Evolutionary conservation across 345 rosid genomes (phyloP), one percentile per base, ranked within the genome.

Genomic region (Cardamine occulta): DNA sequence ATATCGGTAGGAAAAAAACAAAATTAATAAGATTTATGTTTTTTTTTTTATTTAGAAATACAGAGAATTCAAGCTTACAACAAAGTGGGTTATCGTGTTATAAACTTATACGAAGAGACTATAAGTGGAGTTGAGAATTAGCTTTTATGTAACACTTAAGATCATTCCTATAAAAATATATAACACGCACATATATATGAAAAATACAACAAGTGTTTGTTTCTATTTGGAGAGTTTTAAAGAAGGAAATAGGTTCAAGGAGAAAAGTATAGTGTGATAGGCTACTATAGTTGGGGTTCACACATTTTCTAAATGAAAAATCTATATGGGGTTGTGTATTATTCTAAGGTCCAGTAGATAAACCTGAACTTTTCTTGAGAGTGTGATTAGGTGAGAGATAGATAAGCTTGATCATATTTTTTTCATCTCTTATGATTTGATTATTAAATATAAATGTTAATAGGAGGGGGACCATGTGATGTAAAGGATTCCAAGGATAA

Each of bases 401-500:
- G 39, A n/a, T n/a, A n/a, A 61, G 19, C 37, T 17, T 66, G 51
- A 45, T 45, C 51, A 56, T 24, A 11, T 2, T 5, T 17, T 28
- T 21, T 52, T 51, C 62, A 51, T 35, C 35, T 60, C 63, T 29
- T 26, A 68, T 64, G 1, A 29, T 0, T 21, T 32, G 37, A 45
- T 65, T 57, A 64, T 37, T 15, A 45, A 9, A 62, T 62, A 13
- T 1, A 31, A 18, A 24, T 47, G 61, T 24, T 17, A 58, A 62
- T 5, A 70, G 49, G 26, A 63, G 7, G 66, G 66, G 80, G 80
- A 64, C 76, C 72, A 77, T 72, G 14, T 19, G 10, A 74, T 56
- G 63, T 47, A 63, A 70, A 67, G 70, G 72, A 77, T 70, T 47
- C 62, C 6, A 29, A 63, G 80, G 12, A 70, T 70, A 71, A 77